Conservation (phyloP, 345 rosid species). For the Dipteronia dyeriana region DNA sequence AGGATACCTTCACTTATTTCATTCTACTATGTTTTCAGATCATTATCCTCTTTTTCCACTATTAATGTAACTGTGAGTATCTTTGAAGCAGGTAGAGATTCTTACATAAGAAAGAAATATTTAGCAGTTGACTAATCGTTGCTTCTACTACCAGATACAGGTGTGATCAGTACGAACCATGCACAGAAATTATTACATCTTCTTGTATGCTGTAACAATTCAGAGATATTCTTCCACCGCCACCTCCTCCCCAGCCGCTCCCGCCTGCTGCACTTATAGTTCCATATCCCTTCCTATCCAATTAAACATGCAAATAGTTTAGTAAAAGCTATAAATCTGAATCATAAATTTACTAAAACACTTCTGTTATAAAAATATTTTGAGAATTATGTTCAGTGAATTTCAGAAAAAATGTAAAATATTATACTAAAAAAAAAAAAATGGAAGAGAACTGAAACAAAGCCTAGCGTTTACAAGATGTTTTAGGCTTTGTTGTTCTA, state of each 20-base stretch:
- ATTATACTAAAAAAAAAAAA: background rate
- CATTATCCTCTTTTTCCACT: background rate
- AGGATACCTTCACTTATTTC: background rate
- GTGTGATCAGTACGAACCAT: conserved; percentile 69
- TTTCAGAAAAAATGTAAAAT: background rate
- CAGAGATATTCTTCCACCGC: conserved; percentile 95
- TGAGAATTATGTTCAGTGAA: background rate
- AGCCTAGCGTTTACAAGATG: background rate
- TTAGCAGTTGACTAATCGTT: conserved; percentile 31
- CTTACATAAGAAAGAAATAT: conserved; percentile 30
- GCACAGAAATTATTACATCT: conserved; percentile 76
- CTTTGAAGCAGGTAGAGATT: conserved; percentile 15
- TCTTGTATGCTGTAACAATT: conserved; percentile 98
- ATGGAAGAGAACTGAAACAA: background rate
- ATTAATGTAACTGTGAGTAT: background rate
- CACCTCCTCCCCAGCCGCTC: conserved; percentile 95
- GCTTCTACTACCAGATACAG: conserved; percentile 27
- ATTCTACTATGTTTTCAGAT: background rate
- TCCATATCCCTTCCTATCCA: conserved; percentile 87
- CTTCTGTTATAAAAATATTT: background rate
- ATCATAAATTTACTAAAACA: conserved; percentile 14
- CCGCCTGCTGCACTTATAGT: conserved; percentile 89
- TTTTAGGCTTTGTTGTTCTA: background rate
- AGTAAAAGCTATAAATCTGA: conserved; percentile 10
- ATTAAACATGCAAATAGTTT: conserved; percentile 25